Conservation (phyloP, 345 rosid species). For the Citrus unshiu region DNA sequence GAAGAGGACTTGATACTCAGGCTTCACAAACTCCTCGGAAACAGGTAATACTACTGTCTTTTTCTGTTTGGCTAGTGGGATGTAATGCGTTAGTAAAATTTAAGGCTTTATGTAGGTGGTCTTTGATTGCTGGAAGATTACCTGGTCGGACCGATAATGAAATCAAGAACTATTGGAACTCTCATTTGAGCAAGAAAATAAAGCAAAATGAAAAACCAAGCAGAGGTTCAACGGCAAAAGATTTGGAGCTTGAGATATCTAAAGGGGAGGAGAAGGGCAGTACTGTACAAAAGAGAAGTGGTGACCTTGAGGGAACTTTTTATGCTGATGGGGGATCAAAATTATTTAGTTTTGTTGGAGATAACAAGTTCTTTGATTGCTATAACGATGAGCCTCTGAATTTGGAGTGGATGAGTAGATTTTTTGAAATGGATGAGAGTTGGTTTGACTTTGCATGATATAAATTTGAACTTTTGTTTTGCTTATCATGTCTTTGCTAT, state of each 20-base stretch:
- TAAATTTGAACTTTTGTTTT: background rate
- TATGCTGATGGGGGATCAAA: conserved; percentile 4
- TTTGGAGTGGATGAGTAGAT: conserved; percentile 43
- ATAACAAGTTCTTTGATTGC: conserved; percentile 20
- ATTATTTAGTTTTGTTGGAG: conserved; percentile 7
- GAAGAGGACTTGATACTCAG: conserved; percentile 55
- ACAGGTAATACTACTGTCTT: conserved; percentile 25
- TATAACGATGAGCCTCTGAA: conserved; percentile 26
- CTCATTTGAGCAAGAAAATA: conserved; percentile 47
- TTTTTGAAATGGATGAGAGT: conserved; percentile 32
- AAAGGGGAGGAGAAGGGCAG: background rate
- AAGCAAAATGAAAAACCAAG: conserved; percentile 24
- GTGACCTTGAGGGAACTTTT: background rate
- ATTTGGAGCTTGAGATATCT: background rate
- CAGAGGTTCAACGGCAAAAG: background rate
- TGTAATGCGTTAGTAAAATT: background rate
- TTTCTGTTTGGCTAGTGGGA: background rate
- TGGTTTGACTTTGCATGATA: conserved; percentile 16
- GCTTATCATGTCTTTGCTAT: background rate
- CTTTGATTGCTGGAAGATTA: conserved; percentile 53
- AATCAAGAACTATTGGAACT: conserved; percentile 55
- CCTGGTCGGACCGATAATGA: conserved; percentile 55
- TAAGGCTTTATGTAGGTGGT: conserved; percentile 35
- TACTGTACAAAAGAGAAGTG: background rate
- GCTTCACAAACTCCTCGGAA: conserved; percentile 56